Conservation (phyloP, 306 rosid species). For the Casuarina equisetifolia region DNA sequence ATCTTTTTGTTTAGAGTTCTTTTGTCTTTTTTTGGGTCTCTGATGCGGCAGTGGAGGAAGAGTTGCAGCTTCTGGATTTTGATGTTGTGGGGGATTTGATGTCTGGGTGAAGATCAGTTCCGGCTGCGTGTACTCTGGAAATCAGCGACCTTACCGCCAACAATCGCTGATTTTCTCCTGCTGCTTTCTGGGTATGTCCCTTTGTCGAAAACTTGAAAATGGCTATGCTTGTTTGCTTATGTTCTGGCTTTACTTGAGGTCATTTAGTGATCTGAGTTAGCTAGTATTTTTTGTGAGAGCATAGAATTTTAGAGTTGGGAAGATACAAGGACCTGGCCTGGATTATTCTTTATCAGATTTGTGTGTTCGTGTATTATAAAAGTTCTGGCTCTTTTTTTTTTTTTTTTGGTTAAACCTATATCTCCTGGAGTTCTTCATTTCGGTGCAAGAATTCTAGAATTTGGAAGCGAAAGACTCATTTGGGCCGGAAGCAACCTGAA, state of each 20-base stretch:
- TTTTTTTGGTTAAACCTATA: no score
- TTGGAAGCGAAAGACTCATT: neutral
- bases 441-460: conserved; percentile 11
- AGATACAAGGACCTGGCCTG: neutral
- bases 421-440: neutral
- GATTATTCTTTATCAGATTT: conserved; percentile 8
- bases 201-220: neutral
- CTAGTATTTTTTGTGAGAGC: neutral
- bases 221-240: neutral
- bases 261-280: neutral
- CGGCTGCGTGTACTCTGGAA: conserved; percentile 17
- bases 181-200: conserved; percentile 1
- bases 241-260: neutral
- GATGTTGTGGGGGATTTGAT: conserved; percentile 14
- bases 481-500: neutral
- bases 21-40: conserved; percentile 12
- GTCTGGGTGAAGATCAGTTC: neutral
- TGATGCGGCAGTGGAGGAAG: conserved; percentile 11
- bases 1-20: conserved; percentile 12
- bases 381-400: neutral
- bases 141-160: conserved; percentile 8
- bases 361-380: neutral
- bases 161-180: conserved; percentile 14
- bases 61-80: conserved; percentile 32
- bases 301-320: neutral